phyloP scores from a whole-genome alignment of 1,139 yeast genomes.

The Arxiozyma heterogenica region DNA sequence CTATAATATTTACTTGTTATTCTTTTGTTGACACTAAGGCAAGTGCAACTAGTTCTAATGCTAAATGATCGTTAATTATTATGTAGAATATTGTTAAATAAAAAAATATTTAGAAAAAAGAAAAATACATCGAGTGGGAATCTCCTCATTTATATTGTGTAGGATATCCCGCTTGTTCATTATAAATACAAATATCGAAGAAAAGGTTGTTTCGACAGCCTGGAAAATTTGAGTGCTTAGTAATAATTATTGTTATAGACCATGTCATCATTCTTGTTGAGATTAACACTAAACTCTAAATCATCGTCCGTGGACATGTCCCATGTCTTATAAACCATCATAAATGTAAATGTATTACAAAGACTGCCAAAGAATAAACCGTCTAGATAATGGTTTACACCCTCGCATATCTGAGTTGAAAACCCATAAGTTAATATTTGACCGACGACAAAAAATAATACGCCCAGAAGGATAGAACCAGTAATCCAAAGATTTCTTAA shows the following conservation, averaged over 20 bases:
- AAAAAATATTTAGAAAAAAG: no score
- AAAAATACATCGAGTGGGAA: no score
- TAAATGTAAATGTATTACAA: conserved; percentile 68
- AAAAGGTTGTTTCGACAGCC: neutral
- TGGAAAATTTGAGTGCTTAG: neutral
- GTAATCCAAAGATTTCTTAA: conserved; percentile 78
- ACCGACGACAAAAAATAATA: conserved; percentile 70
- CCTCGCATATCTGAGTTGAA: conserved; percentile 54
- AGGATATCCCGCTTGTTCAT: no score
- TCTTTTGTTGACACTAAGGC: no score
- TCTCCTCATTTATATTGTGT: no score
- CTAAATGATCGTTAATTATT: no score
- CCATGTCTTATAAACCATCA: conserved; percentile 97
- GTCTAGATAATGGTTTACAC: conserved; percentile 77
- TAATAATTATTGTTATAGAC: conserved; percentile 13
- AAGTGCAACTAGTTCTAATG: no score
- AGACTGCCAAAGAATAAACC: conserved; percentile 80
- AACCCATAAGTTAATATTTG: conserved; percentile 67
- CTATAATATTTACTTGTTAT: no score
- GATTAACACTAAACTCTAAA: conserved; percentile 73
- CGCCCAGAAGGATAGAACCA: conserved; percentile 66
- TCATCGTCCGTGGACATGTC: conserved; percentile 95
- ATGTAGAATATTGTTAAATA: no score
- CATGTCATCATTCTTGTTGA: conserved; percentile 32
- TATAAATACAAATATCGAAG: neutral